Evolutionary conservation across 148 eudicot species (phyloP), one percentile per base, ranked within the genome.

Genomic region (Arbutus unedo): DNA sequence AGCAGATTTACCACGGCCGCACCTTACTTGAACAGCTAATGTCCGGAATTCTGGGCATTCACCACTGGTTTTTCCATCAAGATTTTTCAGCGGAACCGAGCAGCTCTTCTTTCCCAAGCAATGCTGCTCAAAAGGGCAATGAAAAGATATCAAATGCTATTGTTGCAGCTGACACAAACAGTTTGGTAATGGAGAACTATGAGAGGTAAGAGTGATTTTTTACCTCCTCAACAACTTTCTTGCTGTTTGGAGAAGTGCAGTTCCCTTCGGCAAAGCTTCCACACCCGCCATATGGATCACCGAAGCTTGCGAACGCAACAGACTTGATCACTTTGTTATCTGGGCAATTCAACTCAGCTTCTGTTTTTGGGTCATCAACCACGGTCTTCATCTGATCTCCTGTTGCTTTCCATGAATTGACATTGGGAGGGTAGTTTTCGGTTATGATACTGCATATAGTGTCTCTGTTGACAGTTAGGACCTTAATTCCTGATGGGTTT

Each of bases 251-350:
- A 54, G 92, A 62, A 56, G 81, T 72, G 87, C 95, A 90, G 7
- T 83, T 80, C 25, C 94, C 93, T 2, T 13, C 77, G 8, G 60
- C 66, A 68, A 72, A 93, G 57, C 43, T 60, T 68, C 99, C 99
- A 72, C 99, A 96, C n/a, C 81, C 74, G 47, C 98, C 97, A 44
- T 56, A 79, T 13, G 92, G 90, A 80, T 89, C 85, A 8, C 98
- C 99, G 76, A 86, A 96, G 85, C 93, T 90, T 8, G 93, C 97
- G 70, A 91, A 92, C 10, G 92, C 91, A 4, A 96, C 87, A 8
- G 51, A 64, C 47, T 83, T 74, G 9, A 94, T 85, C 25, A 90
- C 85, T 62, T 89, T 87, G 13, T 77, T 84, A 3, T 56, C 77
- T 0, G 97, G 94, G 54, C 99, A 96, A 60, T 47, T 62, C 16